Percentiles rank a stretch among this genome's conserved stretches.
These are phyloP conservation scores for Botryobasidium botryosum DNA, from an alignment of 768 basidiomycete genomes.

Conservation along the genomic window DNA sequence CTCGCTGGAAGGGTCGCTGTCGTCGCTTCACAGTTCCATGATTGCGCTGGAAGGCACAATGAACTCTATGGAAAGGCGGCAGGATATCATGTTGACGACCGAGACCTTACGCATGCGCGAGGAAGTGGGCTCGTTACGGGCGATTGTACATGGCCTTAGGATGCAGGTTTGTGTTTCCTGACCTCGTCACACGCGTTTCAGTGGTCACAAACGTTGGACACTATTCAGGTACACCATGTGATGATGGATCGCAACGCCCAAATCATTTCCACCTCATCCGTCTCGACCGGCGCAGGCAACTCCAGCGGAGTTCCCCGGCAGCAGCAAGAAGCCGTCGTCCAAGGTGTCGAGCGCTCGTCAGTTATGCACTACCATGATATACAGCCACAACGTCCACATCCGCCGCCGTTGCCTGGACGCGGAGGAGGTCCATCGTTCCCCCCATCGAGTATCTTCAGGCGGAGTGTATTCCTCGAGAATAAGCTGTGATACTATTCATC, in stretches of 20 bases:
- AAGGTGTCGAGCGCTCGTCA: no score
- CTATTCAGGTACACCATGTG: slow-evolving; percentile 39
- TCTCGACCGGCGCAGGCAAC: no score
- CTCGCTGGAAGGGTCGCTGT: slow-evolving; percentile 46
- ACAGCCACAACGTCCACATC: no score
- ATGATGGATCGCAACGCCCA: slow-evolving; percentile 57
- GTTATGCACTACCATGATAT: no score
- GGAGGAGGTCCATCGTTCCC: no score
- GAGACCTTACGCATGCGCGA: slow-evolving; percentile 58
- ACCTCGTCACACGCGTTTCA: slow-evolving; percentile 1
- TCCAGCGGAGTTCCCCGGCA: no score
- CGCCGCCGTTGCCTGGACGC: no score
- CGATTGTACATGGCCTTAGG: slow-evolving; percentile 53
- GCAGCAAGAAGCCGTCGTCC: no score
- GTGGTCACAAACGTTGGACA: neutral
- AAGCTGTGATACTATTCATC: no score
- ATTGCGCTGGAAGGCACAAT: slow-evolving; percentile 40
- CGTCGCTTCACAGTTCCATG: slow-evolving; percentile 40
- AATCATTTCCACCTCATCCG: no score
- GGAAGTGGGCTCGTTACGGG: slow-evolving; percentile 52
- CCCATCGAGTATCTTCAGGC: no score
- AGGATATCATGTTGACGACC: slow-evolving; percentile 49
- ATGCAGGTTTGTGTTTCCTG: slow-evolving; percentile 41
- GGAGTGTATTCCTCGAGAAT: no score
- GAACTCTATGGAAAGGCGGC: slow-evolving; percentile 42